Conservation (phyloP, 2,329 filamentous ascomycete species). For the Botrytis squamosa region DNA sequence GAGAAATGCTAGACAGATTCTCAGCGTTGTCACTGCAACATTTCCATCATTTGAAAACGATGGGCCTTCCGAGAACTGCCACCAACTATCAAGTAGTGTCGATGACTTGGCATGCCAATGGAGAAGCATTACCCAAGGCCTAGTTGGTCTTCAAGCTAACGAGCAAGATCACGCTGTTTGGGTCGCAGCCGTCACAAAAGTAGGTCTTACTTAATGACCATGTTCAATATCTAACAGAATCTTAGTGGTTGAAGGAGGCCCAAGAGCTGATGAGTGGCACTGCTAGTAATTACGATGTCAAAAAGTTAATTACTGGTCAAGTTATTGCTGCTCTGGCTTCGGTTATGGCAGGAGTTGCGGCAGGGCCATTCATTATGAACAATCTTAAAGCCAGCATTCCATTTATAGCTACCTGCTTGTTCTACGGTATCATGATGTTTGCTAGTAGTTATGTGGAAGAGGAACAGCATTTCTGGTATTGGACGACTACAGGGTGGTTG, state of each 20-base stretch:
- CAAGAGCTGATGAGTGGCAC: conserved; percentile 83
- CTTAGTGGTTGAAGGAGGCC: conserved; percentile 44
- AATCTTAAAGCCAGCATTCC: conserved; percentile 42
- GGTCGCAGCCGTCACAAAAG: conserved; percentile 47
- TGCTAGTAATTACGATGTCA: conserved; percentile 86
- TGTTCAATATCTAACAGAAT: conserved; percentile 26
- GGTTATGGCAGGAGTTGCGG: conserved; percentile 41
- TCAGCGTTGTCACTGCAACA: conserved; percentile 71
- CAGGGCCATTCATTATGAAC: conserved; percentile 43
- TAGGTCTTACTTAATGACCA: conserved; percentile 29
- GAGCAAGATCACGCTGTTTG: conserved; percentile 42
- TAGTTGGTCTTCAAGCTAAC: conserved; percentile 26
- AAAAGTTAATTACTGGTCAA: conserved; percentile 54
- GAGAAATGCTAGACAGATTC: conserved; percentile 78
- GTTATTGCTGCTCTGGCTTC: conserved; percentile 41
- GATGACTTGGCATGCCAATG: conserved; percentile 69
- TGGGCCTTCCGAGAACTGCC: conserved; percentile 32
- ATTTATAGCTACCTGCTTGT: conserved; percentile 52
- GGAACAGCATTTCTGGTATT: conserved; percentile 99
- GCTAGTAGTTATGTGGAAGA: conserved; percentile 97
- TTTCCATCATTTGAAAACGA: conserved; percentile 55
- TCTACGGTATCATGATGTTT: conserved; percentile 91
- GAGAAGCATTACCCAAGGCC: conserved; percentile 44
- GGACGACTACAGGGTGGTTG: conserved; percentile 73
- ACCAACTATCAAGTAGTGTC: conserved; percentile 39